phyloP scores from a whole-genome alignment of 2,329 filamentous ascomycete genomes.

The Talaromyces funiculosus region DNA sequence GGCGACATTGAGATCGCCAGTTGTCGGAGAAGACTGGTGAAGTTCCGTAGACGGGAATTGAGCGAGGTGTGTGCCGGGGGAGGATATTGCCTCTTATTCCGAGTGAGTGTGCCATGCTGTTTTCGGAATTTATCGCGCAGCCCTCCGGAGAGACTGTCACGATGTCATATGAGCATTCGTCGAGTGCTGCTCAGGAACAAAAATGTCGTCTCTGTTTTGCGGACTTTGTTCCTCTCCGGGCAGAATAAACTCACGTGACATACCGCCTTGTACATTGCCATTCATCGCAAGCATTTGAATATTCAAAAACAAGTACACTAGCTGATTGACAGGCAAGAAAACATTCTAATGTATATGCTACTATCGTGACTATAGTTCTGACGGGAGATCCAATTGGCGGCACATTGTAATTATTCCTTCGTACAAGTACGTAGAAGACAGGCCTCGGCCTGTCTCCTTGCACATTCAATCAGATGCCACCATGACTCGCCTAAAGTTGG shows the following conservation, averaged over 20 bases:
- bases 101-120: slow-evolving; percentile 7
- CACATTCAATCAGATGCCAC: background rate
- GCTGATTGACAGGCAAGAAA: background rate
- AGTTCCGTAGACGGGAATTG: background rate
- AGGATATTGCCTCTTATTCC: background rate
- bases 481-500: background rate
- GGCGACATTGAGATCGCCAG: slow-evolving; percentile 13
- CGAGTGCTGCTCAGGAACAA: background rate
- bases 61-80: background rate
- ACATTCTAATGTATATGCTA: background rate
- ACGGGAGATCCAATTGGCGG: background rate
- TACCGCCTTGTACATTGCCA: background rate
- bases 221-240: slow-evolving; percentile 1
- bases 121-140: background rate
- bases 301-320: background rate
- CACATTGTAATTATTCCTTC: background rate
- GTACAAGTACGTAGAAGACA: background rate
- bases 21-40: slow-evolving; percentile 2
- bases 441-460: background rate
- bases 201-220: slow-evolving; percentile 4
- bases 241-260: background rate
- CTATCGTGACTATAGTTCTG: background rate
- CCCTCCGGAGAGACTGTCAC: slow-evolving; percentile 1
- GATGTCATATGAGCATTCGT: background rate
- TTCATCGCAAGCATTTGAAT: background rate